phyloP scores from a whole-genome alignment of 441 rosid genomes.

The Populus hybrid region DNA sequence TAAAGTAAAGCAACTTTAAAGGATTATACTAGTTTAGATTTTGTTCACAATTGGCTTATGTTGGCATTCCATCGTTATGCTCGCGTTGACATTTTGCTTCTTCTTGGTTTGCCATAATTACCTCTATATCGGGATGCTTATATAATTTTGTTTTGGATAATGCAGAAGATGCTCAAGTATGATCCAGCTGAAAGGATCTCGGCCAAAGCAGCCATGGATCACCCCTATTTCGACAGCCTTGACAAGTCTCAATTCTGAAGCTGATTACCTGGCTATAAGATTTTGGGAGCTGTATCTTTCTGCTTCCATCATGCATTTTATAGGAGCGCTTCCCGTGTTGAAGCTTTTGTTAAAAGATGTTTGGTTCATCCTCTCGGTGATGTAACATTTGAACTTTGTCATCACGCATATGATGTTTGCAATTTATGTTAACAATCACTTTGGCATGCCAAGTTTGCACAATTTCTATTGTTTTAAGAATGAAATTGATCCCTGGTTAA shows the following conservation, averaged over 20 bases:
- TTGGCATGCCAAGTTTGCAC: background rate
- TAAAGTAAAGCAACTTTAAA: no score
- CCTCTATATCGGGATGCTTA: constrained; percentile 1
- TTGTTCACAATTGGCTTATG: background rate
- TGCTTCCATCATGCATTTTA: background rate
- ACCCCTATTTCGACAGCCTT: constrained; percentile 81
- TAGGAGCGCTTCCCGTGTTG: background rate
- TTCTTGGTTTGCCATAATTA: background rate
- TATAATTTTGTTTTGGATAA: constrained; percentile 13
- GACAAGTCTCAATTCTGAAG: constrained; percentile 90
- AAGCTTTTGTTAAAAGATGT: background rate
- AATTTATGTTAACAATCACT: background rate
- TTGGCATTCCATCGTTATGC: background rate
- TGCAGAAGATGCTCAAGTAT: constrained; percentile 80
- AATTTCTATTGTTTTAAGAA: background rate
- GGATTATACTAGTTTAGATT: background rate
- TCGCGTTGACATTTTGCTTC: background rate
- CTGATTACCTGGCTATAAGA: background rate
- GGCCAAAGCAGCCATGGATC: constrained; percentile 86
- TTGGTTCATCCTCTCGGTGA: constrained; percentile 62
- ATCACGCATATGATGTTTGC: background rate
- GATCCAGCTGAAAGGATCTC: constrained; percentile 89
- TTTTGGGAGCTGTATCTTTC: background rate
- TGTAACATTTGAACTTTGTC: constrained; percentile 11
- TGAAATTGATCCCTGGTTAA: background rate